These are phyloP conservation scores for Syncephalis plumigaleata DNA, from an alignment of 371 early-diverging fungal genomes.

Conservation along the genomic window DNA sequence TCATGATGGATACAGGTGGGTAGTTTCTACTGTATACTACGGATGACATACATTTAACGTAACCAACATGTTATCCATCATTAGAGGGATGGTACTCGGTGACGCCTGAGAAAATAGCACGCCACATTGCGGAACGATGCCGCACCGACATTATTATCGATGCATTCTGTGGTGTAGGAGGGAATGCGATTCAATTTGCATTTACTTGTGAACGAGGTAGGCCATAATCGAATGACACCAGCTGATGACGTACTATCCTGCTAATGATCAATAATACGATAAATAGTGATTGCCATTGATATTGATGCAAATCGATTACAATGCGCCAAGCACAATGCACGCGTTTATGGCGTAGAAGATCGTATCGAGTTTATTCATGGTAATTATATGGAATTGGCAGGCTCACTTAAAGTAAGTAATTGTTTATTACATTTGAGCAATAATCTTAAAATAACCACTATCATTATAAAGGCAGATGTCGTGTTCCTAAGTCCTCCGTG, in stretches of 20 bases:
- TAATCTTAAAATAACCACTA: conserved; percentile 1
- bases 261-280: too few relatives aligned
- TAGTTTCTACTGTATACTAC: background rate
- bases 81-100: conserved; percentile 95
- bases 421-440: conserved; percentile 11
- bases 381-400: conserved; percentile 56
- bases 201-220: conserved; percentile 42
- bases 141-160: conserved; percentile 60
- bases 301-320: conserved; percentile 60
- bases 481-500: conserved; percentile 92
- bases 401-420: conserved; percentile 13
- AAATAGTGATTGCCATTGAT: conserved; percentile 81
- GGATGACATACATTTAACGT: background rate
- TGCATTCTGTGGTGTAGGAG: conserved; percentile 91
- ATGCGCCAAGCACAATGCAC: conserved; percentile 75
- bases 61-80: conserved; percentile 3
- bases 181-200: conserved; percentile 93
- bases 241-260: background rate
- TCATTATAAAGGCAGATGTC: conserved; percentile 54
- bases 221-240: conserved; percentile 11
- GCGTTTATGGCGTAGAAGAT: conserved; percentile 77
- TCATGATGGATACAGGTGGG: background rate
- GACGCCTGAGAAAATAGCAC: conserved; percentile 82
- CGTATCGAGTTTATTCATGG: conserved; percentile 83
- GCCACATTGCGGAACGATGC: conserved; percentile 63